Percentiles rank a stretch among this genome's conserved stretches.
These are phyloP conservation scores for Penicillium concentricum DNA, from an alignment of 2,329 filamentous ascomycete species.

Conservation along the genomic window DNA sequence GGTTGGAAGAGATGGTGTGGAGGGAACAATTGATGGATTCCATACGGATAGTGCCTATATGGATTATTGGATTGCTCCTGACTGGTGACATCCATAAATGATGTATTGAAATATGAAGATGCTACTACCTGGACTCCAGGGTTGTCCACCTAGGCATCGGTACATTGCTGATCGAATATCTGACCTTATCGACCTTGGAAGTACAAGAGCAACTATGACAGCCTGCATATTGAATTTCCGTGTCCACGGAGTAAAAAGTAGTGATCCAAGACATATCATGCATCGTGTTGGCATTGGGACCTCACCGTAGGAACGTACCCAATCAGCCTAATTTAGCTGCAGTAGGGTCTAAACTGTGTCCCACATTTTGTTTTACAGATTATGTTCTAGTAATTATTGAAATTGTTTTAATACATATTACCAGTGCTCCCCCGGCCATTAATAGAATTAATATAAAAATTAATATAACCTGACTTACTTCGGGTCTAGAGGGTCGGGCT, in stretches of 20 bases:
- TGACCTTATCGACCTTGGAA: too few species aligned
- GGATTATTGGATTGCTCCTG: conserved; percentile 13
- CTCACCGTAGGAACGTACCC: not conserved
- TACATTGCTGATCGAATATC: too few species aligned
- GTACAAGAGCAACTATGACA: too few species aligned
- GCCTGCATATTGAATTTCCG: too few species aligned
- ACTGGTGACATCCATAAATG: not conserved
- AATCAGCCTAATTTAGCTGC: not conserved
- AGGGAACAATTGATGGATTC: conserved; percentile 19
- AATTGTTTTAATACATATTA: not conserved
- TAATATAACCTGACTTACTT: not conserved
- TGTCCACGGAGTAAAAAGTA: too few species aligned
- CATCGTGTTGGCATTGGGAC: too few species aligned
- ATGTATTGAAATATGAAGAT: not conserved
- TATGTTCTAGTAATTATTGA: not conserved
- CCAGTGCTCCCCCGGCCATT: too few species aligned
- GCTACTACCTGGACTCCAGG: too few species aligned
- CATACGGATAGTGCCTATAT: conserved; percentile 10
- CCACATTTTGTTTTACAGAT: not conserved
- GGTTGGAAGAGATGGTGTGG: conserved; percentile 18
- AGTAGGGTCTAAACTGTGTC: not conserved
- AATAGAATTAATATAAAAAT: not conserved
- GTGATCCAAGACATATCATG: too few species aligned
- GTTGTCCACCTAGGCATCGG: too few species aligned
- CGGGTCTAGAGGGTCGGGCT: conserved; percentile 17